Conservation (phyloP, 75 land plant genomes). For the Pseudotsuga menziesii region DNA sequence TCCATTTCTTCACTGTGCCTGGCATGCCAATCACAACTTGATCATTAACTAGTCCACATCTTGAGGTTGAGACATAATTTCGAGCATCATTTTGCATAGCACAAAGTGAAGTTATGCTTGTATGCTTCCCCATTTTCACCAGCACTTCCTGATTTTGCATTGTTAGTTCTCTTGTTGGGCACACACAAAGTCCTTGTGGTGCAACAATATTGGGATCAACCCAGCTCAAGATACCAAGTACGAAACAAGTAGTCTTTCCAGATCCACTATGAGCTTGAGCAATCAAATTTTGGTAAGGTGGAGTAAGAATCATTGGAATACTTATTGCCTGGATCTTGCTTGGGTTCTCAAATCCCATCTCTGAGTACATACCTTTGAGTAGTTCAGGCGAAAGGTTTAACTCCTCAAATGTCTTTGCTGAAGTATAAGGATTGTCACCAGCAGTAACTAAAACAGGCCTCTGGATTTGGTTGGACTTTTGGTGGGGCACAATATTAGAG, state of each 20-base stretch:
- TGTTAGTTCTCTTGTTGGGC: conserved; percentile 92
- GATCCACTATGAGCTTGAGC: conserved; percentile 99
- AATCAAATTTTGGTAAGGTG: conserved; percentile 75
- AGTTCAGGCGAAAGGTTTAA: conserved; percentile 54
- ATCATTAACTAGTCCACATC: conserved; percentile 49
- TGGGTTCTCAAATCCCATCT: conserved; percentile 77
- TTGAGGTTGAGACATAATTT: conserved; percentile 20
- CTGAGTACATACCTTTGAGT: conserved; percentile 57
- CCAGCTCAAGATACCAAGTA: conserved; percentile 89
- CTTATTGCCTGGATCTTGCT: conserved; percentile 91
- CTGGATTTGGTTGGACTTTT: no score
- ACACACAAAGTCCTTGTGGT: conserved; percentile 91
- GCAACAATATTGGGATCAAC: conserved; percentile 60
- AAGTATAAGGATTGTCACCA: conserved; percentile 65
- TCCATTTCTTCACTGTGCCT: conserved; percentile 78
- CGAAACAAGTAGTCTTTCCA: conserved; percentile 97
- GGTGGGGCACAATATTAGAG: no score
- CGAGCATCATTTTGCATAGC: conserved; percentile 57
- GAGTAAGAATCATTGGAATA: conserved; percentile 89
- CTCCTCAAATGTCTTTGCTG: conserved; percentile 73
- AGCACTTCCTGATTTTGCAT: conserved; percentile 86
- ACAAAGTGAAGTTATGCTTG: conserved; percentile 69
- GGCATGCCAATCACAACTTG: conserved; percentile 96
- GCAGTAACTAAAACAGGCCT: no score
- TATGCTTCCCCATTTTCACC: conserved; percentile 71